These are phyloP conservation scores for Nemania serpens DNA, from an alignment of 2,329 filamentous ascomycete species.

Conservation along the genomic window DNA sequence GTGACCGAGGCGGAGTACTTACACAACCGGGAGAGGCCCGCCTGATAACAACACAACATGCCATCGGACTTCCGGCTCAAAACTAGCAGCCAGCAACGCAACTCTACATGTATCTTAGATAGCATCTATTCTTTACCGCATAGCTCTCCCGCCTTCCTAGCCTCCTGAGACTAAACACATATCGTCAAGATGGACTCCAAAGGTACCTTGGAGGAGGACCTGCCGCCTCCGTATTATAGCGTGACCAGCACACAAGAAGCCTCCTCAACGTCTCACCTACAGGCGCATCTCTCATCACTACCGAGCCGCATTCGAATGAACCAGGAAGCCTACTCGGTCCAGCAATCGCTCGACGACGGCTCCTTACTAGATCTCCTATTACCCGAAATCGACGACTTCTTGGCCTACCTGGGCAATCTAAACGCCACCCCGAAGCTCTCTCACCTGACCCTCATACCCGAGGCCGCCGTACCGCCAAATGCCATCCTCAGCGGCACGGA, in stretches of 20 bases:
- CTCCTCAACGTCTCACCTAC: constrained; percentile 36
- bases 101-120: background rate
- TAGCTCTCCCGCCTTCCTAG: background rate
- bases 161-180: background rate
- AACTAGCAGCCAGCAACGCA: background rate
- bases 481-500: constrained; percentile 37
- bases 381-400: constrained; percentile 49
- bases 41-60: background rate
- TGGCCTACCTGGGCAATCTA: constrained; percentile 45
- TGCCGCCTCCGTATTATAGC: constrained; percentile 35
- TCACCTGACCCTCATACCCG: constrained; percentile 53
- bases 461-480: constrained; percentile 43
- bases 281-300: constrained; percentile 44
- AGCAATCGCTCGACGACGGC: constrained; percentile 46
- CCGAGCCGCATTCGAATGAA: constrained; percentile 45
- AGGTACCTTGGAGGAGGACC: constrained; percentile 11
- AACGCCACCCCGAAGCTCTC: constrained; percentile 43
- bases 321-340: constrained; percentile 41
- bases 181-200: constrained; percentile 15
- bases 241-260: constrained; percentile 13
- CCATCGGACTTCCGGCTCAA: background rate
- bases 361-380: constrained; percentile 46
- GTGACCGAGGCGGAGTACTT: constrained; percentile 4
- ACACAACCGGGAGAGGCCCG: background rate
- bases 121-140: background rate